A percentile compares a stretch with the other conserved stretches of the same genome.
phyloP scores from a whole-genome alignment of 1,284 basidiomycete species.

The Ganoderma resinaceum region DNA sequence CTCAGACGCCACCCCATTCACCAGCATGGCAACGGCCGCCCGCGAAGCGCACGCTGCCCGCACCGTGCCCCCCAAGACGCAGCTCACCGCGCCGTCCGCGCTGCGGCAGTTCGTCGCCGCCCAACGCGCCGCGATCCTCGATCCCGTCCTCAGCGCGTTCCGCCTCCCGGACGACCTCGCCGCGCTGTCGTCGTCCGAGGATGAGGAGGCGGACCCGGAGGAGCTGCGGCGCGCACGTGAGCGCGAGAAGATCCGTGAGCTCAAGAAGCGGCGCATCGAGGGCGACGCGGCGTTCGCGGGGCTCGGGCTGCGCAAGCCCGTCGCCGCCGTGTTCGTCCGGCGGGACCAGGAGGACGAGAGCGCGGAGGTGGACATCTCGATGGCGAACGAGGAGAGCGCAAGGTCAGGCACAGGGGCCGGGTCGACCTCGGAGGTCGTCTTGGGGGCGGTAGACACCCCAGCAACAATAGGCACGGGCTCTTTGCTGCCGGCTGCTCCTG shows the following conservation, averaged over 20 bases:
- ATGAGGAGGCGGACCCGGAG: constrained; percentile 48
- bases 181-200: constrained; percentile 37
- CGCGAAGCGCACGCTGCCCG: background rate
- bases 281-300: constrained; percentile 35
- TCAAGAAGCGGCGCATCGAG: constrained; percentile 59
- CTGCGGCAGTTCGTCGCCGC: constrained; percentile 7
- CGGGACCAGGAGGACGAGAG: constrained; percentile 66
- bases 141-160: constrained; percentile 6
- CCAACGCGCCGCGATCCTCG: constrained; percentile 4
- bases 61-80: background rate
- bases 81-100: background rate
- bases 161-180: constrained; percentile 13
- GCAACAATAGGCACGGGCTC: constrained; percentile 30
- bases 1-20: constrained; percentile 54
- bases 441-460: constrained; percentile 34
- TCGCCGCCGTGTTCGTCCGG: constrained; percentile 55
- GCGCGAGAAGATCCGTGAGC: constrained; percentile 59
- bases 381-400: constrained; percentile 20
- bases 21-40: constrained; percentile 47
- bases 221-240: constrained; percentile 51
- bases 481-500: constrained; percentile 11
- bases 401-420: constrained; percentile 11
- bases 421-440: background rate
- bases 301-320: constrained; percentile 35
- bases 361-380: constrained; percentile 59